phyloP scores from a whole-genome alignment of 2,329 filamentous ascomycete species.

The Incumbomyces delicatus region DNA sequence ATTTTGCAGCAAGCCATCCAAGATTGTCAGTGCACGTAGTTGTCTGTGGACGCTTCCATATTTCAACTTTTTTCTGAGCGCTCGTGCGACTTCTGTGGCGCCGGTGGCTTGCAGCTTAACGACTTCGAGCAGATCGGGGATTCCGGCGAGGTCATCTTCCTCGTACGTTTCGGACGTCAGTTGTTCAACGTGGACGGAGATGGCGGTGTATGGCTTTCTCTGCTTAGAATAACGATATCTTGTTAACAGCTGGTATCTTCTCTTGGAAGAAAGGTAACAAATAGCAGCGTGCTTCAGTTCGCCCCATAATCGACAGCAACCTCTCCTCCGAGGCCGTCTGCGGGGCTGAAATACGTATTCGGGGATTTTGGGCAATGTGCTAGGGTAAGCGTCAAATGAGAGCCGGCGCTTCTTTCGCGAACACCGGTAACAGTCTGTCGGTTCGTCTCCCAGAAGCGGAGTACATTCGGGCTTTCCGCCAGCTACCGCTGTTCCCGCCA shows the following conservation, averaged over 20 bases:
- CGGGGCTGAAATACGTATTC: constrained; percentile 6
- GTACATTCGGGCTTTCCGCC: background rate
- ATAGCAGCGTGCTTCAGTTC: constrained; percentile 14
- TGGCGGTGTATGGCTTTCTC: constrained; percentile 83
- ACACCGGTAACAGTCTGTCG: constrained; percentile 13
- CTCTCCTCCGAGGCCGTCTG: constrained; percentile 10
- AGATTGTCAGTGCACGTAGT: constrained; percentile 72
- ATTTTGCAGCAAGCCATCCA: constrained; percentile 92
- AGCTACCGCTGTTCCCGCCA: too few relatives aligned
- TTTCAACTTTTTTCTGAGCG: constrained; percentile 95
- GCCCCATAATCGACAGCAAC: constrained; percentile 15
- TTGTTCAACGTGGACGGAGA: constrained; percentile 85
- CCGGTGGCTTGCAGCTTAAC: constrained; percentile 82
- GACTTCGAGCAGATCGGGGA: constrained; percentile 89
- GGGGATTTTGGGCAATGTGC: constrained; percentile 6
- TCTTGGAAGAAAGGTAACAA: constrained; percentile 18
- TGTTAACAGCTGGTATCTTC: constrained; percentile 21
- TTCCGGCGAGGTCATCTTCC: constrained; percentile 82
- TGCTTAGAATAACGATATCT: constrained; percentile 24
- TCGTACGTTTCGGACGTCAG: constrained; percentile 83
- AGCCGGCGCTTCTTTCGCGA: constrained; percentile 15
- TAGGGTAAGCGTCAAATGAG: constrained; percentile 17
- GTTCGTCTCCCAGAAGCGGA: constrained; percentile 8
- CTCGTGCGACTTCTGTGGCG: constrained; percentile 78
- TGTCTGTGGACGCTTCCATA: constrained; percentile 93